A percentile compares a stretch with the other conserved stretches of the same genome.
Evolutionary conservation across 2,329 filamentous ascomycete genomes (phyloP).

Genomic region (Phialophora tarda): DNA sequence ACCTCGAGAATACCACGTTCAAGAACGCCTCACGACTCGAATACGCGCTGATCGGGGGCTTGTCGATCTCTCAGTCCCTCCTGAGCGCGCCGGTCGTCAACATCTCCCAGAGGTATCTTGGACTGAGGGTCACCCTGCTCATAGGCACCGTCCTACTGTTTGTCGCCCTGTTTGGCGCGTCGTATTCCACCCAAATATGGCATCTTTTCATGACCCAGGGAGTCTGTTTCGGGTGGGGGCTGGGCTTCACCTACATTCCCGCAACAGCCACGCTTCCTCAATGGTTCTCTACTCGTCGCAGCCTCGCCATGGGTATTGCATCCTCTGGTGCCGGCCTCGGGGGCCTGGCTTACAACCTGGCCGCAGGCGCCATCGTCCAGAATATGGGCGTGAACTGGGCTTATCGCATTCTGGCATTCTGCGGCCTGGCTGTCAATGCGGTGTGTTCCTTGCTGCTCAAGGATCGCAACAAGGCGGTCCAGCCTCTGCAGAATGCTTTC

Average conservation of each 20-base stretch:
- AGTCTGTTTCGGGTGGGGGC: constrained; percentile 39
- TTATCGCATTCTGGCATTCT: constrained; percentile 42
- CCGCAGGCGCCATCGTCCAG: constrained; percentile 39
- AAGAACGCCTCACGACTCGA: constrained; percentile 39
- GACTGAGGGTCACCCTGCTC: constrained; percentile 36
- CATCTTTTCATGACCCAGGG: constrained; percentile 41
- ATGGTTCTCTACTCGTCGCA: constrained; percentile 43
- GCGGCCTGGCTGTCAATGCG: constrained; percentile 39
- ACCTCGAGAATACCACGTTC: constrained; percentile 44
- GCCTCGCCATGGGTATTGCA: constrained; percentile 42
- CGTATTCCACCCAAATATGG: constrained; percentile 39
- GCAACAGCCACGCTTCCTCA: constrained; percentile 37
- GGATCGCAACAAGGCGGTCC: constrained; percentile 39
- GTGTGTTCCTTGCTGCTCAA: constrained; percentile 40
- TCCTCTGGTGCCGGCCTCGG: constrained; percentile 42
- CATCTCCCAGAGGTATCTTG: constrained; percentile 29
- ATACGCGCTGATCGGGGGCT: constrained; percentile 44
- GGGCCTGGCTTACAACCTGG: constrained; percentile 41
- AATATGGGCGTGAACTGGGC: constrained; percentile 39
- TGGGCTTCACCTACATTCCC: constrained; percentile 41
- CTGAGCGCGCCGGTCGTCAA: constrained; percentile 42
- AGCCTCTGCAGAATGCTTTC: constrained; percentile 37
- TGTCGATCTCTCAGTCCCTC: constrained; percentile 40
- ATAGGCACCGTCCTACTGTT: constrained; percentile 34
- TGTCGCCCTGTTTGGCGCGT: constrained; percentile 40